Base-by-base conservation (phyloP, 2,329 filamentous ascomycete genomes). In the Fusarium acutatum region DNA sequence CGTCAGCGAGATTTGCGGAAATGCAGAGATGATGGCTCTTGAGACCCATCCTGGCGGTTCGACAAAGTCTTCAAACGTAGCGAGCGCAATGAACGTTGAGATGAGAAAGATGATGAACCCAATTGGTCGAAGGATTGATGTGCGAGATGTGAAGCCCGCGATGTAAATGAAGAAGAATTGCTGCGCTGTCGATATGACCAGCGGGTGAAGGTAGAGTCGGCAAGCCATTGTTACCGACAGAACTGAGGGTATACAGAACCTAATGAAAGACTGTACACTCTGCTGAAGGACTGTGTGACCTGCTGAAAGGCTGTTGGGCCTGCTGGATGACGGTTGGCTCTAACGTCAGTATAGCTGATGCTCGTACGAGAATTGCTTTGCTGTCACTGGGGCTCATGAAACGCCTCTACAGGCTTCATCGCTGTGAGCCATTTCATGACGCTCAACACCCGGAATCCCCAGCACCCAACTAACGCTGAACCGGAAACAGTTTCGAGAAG, bases 121-220 rank as follows among this genome's bases (percentile, higher is more conserved):
- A 59, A 75, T 58, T 59, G 72, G 72, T 2, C 73, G 73, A 9
- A 75, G 52, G 1, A 69, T n/a, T 14, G 73, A 74, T 11, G 56
- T 61, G 13, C 44, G 59, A 6, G 72, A 61, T 11, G 71, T 74
- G 54, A 74, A 74, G 43, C 73, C 73, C 6, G 73, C 73, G 32
- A 75, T 65, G 22, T 71, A 75, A n/a, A 75, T 75, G 53, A 75
- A 75, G 60, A 75, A 67, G 60, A 75, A 75, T 35, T 75, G 73
- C 43, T 75, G 73, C 0, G 44, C 63, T 12, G 72, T 73, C 18
- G 72, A 75, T 43, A 75, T 68, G 32, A 62, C 44, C 46, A 75
- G 26, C 14, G 73, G 73, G 49, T 75, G 69, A 40, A 75, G 57
- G 32, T 68, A 71, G 37, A 75, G 53, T 9, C 35, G 57, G 10